phyloP scores from a whole-genome alignment of 2,329 filamentous ascomycete species.

The Colletotrichum higginsianum region DNA sequence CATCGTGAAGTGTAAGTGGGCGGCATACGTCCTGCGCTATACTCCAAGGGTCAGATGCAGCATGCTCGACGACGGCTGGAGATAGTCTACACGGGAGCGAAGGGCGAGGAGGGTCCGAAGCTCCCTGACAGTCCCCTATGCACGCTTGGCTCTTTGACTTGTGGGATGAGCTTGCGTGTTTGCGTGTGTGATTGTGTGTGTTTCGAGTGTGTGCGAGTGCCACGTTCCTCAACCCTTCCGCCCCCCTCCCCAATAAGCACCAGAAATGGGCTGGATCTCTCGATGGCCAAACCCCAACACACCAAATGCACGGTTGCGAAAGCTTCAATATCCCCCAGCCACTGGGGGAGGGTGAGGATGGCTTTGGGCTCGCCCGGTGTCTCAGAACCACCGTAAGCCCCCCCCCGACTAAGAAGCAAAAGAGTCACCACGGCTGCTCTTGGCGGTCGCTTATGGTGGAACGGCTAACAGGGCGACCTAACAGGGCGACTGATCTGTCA shows the following conservation, averaged over 20 bases:
- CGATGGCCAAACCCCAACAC: background rate
- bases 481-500: background rate
- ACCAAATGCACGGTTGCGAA: constrained; percentile 2
- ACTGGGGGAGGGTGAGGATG: constrained; percentile 1
- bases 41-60: constrained; percentile 12
- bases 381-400: constrained; percentile 13
- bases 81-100: background rate
- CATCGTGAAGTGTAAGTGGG: constrained; percentile 9
- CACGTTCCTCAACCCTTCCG: constrained; percentile 19
- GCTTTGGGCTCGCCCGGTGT: constrained; percentile 16
- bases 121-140: constrained; percentile 13
- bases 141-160: constrained; percentile 11
- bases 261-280: constrained; percentile 13
- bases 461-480: background rate
- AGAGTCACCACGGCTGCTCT: background rate
- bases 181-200: background rate
- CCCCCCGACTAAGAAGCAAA: constrained; percentile 18
- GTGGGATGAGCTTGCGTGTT: constrained; percentile 4
- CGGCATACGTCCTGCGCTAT: constrained; percentile 16
- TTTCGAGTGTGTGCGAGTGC: constrained; percentile 13
- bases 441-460: constrained; percentile 5
- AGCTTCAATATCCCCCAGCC: constrained; percentile 4
- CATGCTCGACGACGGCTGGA: constrained; percentile 3
- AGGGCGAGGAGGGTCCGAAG: constrained; percentile 3
- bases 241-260: constrained; percentile 6